Evolutionary conservation across 2,329 filamentous ascomycete genomes (phyloP).

Genomic region (Alternaria triticimaculans): DNA sequence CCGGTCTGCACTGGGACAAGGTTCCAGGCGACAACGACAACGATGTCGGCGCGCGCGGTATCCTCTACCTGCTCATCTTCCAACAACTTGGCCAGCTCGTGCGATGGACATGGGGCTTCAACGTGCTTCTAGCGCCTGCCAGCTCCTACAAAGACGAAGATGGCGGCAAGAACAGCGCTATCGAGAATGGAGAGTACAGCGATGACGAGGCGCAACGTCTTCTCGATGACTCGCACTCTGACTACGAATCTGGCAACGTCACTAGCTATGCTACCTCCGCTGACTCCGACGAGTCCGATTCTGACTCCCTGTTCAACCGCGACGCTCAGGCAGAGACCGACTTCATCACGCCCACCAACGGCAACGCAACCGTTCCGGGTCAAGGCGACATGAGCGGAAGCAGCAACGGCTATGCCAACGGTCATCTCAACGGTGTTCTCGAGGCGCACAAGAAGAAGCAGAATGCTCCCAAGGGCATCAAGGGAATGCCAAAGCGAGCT

Average conservation of each 20-base stretch:
- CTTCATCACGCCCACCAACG: slow-evolving; percentile 56
- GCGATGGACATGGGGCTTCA: slow-evolving; percentile 98
- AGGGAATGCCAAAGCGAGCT: slow-evolving; percentile 43
- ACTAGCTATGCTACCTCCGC: slow-evolving; percentile 50
- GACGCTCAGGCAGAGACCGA: slow-evolving; percentile 37
- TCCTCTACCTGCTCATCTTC: slow-evolving; percentile 94
- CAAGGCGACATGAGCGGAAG: slow-evolving; percentile 49
- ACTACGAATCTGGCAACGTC: slow-evolving; percentile 55
- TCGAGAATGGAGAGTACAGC: slow-evolving; percentile 62
- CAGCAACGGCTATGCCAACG: slow-evolving; percentile 46
- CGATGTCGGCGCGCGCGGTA: slow-evolving; percentile 90
- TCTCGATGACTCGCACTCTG: slow-evolving; percentile 54
- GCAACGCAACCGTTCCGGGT: slow-evolving; percentile 52
- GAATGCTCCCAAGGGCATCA: slow-evolving; percentile 41
- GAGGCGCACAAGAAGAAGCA: slow-evolving; percentile 26
- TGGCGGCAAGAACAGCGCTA: slow-evolving; percentile 45
- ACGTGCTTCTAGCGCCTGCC: slow-evolving; percentile 88
- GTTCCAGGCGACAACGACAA: slow-evolving; percentile 93
- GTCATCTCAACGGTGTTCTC: slow-evolving; percentile 43
- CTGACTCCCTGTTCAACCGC: slow-evolving; percentile 39
- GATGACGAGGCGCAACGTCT: slow-evolving; percentile 52
- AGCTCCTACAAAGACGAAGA: slow-evolving; percentile 73
- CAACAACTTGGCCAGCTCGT: slow-evolving; percentile 96
- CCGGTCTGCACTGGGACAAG: slow-evolving; percentile 91
- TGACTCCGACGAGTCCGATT: slow-evolving; percentile 32